Conservation (phyloP, 2,329 filamentous ascomycete species). For the Ilyonectria robusta region DNA sequence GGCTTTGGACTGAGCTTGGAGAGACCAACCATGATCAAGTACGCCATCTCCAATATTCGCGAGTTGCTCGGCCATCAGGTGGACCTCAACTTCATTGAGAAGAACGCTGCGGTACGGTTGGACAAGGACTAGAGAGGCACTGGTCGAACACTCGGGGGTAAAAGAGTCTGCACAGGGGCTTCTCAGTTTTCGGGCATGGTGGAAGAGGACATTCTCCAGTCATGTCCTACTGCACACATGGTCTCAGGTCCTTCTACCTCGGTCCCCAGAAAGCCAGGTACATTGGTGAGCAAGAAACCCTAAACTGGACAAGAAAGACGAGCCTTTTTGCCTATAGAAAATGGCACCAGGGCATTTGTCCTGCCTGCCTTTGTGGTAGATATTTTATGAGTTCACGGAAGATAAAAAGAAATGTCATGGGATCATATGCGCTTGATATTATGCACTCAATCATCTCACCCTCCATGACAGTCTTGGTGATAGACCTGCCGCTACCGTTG, state of each 20-base stretch:
- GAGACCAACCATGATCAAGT: conserved; percentile 98
- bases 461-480: neutral
- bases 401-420: conserved; percentile 17
- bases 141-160: neutral
- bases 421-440: neutral
- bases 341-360: conserved; percentile 2
- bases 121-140: conserved; percentile 77
- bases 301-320: conserved; percentile 7
- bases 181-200: neutral
- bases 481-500: neutral
- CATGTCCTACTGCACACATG: conserved; percentile 6
- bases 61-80: conserved; percentile 96
- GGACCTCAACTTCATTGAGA: conserved; percentile 92
- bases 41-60: conserved; percentile 88
- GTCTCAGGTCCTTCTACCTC: neutral
- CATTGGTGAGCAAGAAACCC: neutral
- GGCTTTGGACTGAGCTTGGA: conserved; percentile 94
- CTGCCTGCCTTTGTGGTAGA: conserved; percentile 14
- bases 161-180: conserved; percentile 8
- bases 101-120: conserved; percentile 90
- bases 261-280: conserved; percentile 7
- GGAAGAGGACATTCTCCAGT: conserved; percentile 4
- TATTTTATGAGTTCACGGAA: conserved; percentile 29
- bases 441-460: neutral
- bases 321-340: neutral